A percentile compares a stretch with the other conserved stretches of the same genome.
Conservation (phyloP, 1,284 basidiomycete species). For the Papiliotrema flavescens region DNA sequence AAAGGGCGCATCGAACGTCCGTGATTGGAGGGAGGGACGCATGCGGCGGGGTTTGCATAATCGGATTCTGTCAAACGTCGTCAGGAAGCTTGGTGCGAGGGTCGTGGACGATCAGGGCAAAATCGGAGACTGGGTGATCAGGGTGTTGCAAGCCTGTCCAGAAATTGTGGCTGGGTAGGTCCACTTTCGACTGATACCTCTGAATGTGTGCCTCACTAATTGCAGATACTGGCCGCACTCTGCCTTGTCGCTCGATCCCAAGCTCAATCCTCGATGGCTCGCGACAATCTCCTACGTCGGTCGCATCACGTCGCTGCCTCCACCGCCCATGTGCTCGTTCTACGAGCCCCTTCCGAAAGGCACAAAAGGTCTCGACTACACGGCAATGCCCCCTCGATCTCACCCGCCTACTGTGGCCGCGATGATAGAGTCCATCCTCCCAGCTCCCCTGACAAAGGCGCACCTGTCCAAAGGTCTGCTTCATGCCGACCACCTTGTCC, state of each 20-base stretch:
- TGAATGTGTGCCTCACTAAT: slow-evolving; percentile 8
- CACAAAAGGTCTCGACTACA: slow-evolving; percentile 17
- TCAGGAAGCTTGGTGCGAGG: slow-evolving; percentile 61
- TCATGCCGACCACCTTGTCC: slow-evolving; percentile 66
- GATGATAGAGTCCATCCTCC: slow-evolving; percentile 72
- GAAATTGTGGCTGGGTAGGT: slow-evolving; percentile 73
- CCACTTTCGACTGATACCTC: slow-evolving; percentile 3
- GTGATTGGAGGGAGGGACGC: slow-evolving; percentile 36
- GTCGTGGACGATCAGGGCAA: slow-evolving; percentile 81
- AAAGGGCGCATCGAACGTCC: slow-evolving; percentile 20
- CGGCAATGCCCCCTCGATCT: slow-evolving; percentile 46
- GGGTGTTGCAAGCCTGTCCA: slow-evolving; percentile 74
- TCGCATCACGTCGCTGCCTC: slow-evolving; percentile 66
- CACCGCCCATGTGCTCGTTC: slow-evolving; percentile 63
- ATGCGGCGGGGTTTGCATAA: slow-evolving; percentile 64
- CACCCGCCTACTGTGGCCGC: slow-evolving; percentile 66
- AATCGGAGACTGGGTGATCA: slow-evolving; percentile 70
- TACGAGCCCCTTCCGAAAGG: slow-evolving; percentile 33
- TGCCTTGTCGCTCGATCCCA: slow-evolving; percentile 75
- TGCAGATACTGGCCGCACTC: slow-evolving; percentile 71
- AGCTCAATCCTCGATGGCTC: slow-evolving; percentile 83
- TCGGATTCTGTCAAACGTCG: slow-evolving; percentile 72
- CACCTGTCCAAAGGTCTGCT: slow-evolving; percentile 77
- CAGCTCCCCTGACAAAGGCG: slow-evolving; percentile 63
- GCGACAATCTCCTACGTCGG: slow-evolving; percentile 79